A percentile compares a stretch with the other conserved stretches of the same genome.
These are phyloP conservation scores for Penicillium glabrum DNA, from an alignment of 2,329 filamentous ascomycete genomes.

Conservation along the genomic window DNA sequence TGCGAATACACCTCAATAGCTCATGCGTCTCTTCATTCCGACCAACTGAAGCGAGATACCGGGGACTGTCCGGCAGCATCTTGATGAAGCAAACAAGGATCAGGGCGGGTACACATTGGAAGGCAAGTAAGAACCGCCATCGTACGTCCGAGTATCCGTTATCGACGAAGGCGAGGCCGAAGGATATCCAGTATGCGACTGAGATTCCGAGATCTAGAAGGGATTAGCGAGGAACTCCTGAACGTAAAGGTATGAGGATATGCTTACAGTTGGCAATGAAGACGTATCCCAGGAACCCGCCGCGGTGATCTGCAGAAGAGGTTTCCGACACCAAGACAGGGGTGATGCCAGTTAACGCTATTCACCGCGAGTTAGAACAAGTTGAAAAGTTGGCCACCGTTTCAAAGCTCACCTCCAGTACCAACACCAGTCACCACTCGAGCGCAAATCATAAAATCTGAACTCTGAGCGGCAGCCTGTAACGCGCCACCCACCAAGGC, in stretches of 20 bases:
- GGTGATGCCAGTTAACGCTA: conserved; percentile 50
- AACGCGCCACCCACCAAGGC: conserved; percentile 58
- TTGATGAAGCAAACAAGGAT: conserved; percentile 54
- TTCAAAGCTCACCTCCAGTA: conserved; percentile 48
- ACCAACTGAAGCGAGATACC: conserved; percentile 58
- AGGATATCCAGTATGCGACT: conserved; percentile 58
- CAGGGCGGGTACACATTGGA: conserved; percentile 63
- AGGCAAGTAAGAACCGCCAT: conserved; percentile 66
- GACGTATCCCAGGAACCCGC: conserved; percentile 50
- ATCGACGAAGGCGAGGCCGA: conserved; percentile 58
- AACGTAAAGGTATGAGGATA: not conserved
- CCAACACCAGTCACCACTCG: conserved; percentile 61
- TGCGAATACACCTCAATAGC: conserved; percentile 40
- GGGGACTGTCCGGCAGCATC: conserved; percentile 65
- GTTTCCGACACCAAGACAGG: conserved; percentile 52
- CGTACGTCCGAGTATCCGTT: conserved; percentile 55
- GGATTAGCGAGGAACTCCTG: not conserved
- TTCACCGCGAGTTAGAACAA: not conserved
- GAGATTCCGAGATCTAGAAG: conserved; percentile 48
- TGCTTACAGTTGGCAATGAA: conserved; percentile 52
- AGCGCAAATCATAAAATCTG: conserved; percentile 64
- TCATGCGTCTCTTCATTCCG: conserved; percentile 61
- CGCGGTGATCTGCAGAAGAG: conserved; percentile 48
- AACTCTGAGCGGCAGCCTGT: conserved; percentile 62
- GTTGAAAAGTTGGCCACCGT: not conserved